Evolutionary conservation across 257 asterid species (phyloP).

Genomic region (Ilex asprella): DNA sequence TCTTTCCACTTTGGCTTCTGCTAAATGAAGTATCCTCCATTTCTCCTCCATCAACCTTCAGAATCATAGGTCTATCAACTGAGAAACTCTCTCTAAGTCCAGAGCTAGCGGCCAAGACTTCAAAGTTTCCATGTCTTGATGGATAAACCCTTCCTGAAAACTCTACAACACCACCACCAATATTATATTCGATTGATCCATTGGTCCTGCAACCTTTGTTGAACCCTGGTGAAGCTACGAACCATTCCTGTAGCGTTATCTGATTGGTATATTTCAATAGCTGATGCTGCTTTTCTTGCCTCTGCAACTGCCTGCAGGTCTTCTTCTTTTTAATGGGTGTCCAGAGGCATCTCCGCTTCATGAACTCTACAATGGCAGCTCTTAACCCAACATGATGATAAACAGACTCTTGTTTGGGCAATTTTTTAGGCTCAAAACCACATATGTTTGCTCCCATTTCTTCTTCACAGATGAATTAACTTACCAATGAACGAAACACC

Average conservation of each 20-base stretch:
- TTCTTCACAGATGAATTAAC: background rate
- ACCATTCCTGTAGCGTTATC: constrained; percentile 41
- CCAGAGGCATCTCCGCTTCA: constrained; percentile 29
- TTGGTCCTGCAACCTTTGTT: background rate
- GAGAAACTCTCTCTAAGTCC: background rate
- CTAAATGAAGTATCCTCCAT: constrained; percentile 8
- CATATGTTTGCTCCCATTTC: constrained; percentile 35
- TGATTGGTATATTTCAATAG: constrained; percentile 1
- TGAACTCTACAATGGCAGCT: constrained; percentile 12
- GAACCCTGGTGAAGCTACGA: constrained; percentile 33
- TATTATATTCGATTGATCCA: constrained; percentile 1
- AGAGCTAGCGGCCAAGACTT: background rate
- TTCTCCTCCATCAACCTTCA: constrained; percentile 7
- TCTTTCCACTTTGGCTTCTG: constrained; percentile 18
- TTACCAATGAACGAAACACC: background rate
- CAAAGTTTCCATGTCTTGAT: constrained; percentile 15
- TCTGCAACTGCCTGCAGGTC: constrained; percentile 4
- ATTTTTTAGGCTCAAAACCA: constrained; percentile 18
- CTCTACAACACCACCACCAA: constrained; percentile 12
- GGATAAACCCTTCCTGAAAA: constrained; percentile 37
- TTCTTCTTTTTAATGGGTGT: constrained; percentile 14
- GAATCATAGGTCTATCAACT: background rate
- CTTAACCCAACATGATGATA: constrained; percentile 10
- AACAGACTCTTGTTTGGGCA: constrained; percentile 5
- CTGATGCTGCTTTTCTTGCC: constrained; percentile 12